Conservation (phyloP, 805 yeast genomes). For the Wickerhamomyces canadensis region DNA sequence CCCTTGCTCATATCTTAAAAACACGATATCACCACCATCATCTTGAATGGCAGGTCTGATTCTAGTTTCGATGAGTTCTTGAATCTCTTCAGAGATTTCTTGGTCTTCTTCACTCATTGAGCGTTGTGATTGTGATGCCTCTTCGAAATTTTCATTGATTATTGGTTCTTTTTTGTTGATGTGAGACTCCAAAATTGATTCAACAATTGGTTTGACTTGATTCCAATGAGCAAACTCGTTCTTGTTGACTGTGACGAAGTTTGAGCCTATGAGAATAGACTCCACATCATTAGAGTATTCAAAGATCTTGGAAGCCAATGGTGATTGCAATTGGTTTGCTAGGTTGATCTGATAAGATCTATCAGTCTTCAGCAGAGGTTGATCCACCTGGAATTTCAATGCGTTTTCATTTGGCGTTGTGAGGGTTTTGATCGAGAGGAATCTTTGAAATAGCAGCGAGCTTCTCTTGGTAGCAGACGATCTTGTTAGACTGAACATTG, state of each 20-base stretch:
- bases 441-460: slow-evolving; percentile 5
- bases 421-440: slow-evolving; percentile 34
- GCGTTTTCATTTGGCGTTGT: slow-evolving; percentile 77
- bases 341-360: slow-evolving; percentile 20
- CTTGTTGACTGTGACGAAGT: slow-evolving; percentile 69
- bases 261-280: slow-evolving; percentile 68
- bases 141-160: slow-evolving; percentile 9
- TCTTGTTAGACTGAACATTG: background rate
- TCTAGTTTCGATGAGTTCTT: slow-evolving; percentile 88
- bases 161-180: slow-evolving; percentile 28
- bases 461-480: slow-evolving; percentile 7
- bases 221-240: slow-evolving; percentile 66
- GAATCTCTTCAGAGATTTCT: slow-evolving; percentile 84
- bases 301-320: slow-evolving; percentile 56
- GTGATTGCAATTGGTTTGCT: slow-evolving; percentile 39
- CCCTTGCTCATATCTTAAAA: slow-evolving; percentile 79
- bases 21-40: slow-evolving; percentile 97
- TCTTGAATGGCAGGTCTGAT: slow-evolving; percentile 97
- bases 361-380: slow-evolving; percentile 25
- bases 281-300: slow-evolving; percentile 52
- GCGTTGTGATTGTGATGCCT: slow-evolving; percentile 1
- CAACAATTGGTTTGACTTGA: slow-evolving; percentile 59
- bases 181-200: slow-evolving; percentile 37
- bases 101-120: slow-evolving; percentile 52
- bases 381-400: slow-evolving; percentile 48